Evolutionary conservation across 768 basidiomycete species (phyloP).

Genomic region (Russula virescens): DNA sequence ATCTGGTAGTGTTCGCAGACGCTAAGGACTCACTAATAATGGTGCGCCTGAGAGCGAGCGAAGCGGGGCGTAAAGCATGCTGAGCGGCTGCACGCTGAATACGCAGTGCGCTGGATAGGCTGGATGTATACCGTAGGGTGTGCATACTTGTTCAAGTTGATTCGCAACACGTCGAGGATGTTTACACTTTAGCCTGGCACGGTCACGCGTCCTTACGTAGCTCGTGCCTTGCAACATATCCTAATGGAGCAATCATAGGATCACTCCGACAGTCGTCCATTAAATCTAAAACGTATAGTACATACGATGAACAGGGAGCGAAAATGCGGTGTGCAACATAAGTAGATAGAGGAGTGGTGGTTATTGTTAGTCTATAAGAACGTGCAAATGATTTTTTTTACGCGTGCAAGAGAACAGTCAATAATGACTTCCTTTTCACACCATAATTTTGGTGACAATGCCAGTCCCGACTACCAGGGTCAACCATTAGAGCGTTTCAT

Average conservation of each 20-base stretch:
- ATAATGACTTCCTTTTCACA: constrained; percentile 30
- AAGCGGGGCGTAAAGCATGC: constrained; percentile 28
- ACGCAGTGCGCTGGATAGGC: constrained; percentile 26
- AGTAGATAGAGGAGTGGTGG: constrained; percentile 10
- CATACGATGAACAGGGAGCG: constrained; percentile 4
- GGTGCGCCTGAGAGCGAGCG: constrained; percentile 39
- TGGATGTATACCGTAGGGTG: constrained; percentile 31
- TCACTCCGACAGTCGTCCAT: neutral
- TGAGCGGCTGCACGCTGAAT: constrained; percentile 25
- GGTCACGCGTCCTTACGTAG: constrained; percentile 6
- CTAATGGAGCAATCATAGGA: neutral
- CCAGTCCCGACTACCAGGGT: constrained; percentile 76
- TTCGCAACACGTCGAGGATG: no score
- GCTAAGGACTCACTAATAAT: constrained; percentile 50
- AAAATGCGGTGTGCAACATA: neutral
- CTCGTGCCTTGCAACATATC: no score
- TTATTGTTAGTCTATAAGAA: constrained; percentile 8
- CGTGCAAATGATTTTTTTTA: neutral
- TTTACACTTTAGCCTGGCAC: no score
- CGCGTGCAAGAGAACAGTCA: neutral
- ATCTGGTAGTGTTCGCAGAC: neutral
- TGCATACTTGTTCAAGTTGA: constrained; percentile 11
- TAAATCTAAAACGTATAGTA: constrained; percentile 15
- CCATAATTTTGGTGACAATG: constrained; percentile 81
- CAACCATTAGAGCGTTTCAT: neutral